Evolutionary conservation across 768 basidiomycete species (phyloP), one percentile per base, ranked within the genome.

Genomic region (Termitomyces sp.): DNA sequence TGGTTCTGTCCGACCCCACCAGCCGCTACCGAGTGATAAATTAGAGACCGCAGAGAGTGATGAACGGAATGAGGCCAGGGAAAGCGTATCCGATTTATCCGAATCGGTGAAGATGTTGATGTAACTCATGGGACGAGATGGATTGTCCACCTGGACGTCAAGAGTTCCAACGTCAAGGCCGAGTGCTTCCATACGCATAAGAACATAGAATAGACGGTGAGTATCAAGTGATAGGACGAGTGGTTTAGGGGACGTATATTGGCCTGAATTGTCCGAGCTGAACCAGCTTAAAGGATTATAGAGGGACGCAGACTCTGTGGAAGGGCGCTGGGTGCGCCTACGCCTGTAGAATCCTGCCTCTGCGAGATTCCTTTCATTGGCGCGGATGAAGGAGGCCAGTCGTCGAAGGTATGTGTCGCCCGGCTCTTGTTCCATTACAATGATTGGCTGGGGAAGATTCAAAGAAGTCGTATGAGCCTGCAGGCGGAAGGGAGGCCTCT

Each of bases 161-260:
- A 96, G 80, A 32, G 87, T 82, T 55, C 93, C 93, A 53, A 93
- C 82, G 55, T 85, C 76, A 49, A 91, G 73, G n/a, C 85, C 89
- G 32, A 91, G 71, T 6, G 85, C 91, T 71, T 96, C 93, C 61
- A 95, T 79, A 44, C 92, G 87, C 72, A 95, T 88, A 58, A 96
- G 81, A 59, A 92, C 73, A 74, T 95, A 96, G 80, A 91, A 93
- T 7, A 96, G 84, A 62, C 88, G 92, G 67, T 93, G 90, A 27
- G 82, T 84, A 71, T 93, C 90, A 62, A 91, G 78, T 5, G 82
- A 68, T 58, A 95, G 83, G 24, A 86, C 71, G 44, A 90, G 73
- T 9, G 91, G 85, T 69, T 82, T 85, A 12, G 72, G 62, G n/a
- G 74, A 71, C 4, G 76, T 58, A 12, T 73, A 57, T 22, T 69